Base-by-base conservation (phyloP, 148 eudicot genomes). In the Rhododendron molle region DNA sequence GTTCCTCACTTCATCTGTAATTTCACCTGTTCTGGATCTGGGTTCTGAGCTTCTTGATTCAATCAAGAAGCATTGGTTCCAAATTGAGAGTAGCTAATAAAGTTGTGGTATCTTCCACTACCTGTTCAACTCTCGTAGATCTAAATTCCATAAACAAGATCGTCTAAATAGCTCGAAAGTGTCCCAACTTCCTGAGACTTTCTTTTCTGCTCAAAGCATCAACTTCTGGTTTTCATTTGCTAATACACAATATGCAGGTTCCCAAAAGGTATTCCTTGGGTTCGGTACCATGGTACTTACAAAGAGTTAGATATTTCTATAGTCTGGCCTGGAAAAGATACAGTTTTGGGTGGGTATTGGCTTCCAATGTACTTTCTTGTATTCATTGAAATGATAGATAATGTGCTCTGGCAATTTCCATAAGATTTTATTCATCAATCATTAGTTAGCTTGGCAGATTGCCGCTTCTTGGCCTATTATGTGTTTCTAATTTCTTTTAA, bases 181-280 rank as follows among this genome's bases (percentile, higher is more conserved):
- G 30, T 9, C 0, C 28, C 71, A 65, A n/a, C 30, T 65, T 65
- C 30, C 71, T 23, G 71, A 65, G 30, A 65, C 71, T 23, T 23
- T 62, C 71, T 65, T n/a, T 65, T 23, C 71, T 65, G 28, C 71
- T 65, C 8, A 65, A 65, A 65, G 67, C 30, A 65, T 65, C 71
- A 65, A n/a, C 11, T 65, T 30, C 74, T 69, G 60, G 72, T 23
- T 67, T 85, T 78, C 30, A 43, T 71, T 16, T 40, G 76, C 10
- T 82, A 28, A 49, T 49, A 16, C 11, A 20, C 28, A 54, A 69
- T 23, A 81, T 92, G 91, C 94, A 97, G 99, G 90, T 97, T 92
- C 80, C 96, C 98, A 0, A 90, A 94, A 88, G 98, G 94, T 49
- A 94, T 95, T 74, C 98, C 32, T 32, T 32, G 32, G 32, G 32